Conservation (phyloP, 495 filamentous ascomycete species). For the Xylaria nigripes region DNA sequence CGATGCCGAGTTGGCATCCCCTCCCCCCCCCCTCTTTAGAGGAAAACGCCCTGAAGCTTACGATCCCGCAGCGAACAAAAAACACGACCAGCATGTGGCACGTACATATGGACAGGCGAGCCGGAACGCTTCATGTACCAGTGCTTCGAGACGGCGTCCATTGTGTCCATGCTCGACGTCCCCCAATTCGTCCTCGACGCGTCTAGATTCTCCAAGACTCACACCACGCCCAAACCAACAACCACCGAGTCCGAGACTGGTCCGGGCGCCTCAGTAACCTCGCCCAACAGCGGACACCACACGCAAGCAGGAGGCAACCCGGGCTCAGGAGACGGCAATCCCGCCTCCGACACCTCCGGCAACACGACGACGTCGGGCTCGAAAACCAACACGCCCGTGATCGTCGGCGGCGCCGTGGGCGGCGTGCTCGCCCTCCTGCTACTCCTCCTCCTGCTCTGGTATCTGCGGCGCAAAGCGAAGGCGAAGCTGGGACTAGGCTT, state of each 20-base stretch:
- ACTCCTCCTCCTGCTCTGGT: neutral
- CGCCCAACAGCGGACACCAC: no score
- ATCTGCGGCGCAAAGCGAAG: neutral
- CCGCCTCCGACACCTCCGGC: no score
- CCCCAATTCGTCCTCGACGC: constrained; percentile 26
- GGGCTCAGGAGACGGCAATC: no score
- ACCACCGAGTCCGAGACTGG: neutral
- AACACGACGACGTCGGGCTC: neutral
- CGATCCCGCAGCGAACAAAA: neutral
- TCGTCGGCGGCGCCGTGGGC: constrained; percentile 26
- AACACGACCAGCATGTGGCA: constrained; percentile 25
- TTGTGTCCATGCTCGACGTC: constrained; percentile 25
- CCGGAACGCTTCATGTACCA: constrained; percentile 29
- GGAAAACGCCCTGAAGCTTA: constrained; percentile 2
- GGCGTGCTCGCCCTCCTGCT: constrained; percentile 15
- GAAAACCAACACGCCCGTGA: constrained; percentile 17
- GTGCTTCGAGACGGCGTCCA: constrained; percentile 18
- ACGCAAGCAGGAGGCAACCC: no score
- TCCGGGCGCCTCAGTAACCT: no score
- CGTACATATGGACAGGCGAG: constrained; percentile 29
- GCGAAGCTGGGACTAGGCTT: constrained; percentile 15
- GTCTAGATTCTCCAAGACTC: constrained; percentile 10
- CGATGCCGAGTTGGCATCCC: neutral
- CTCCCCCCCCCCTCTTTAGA: neutral
- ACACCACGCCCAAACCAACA: constrained; percentile 11